Percentiles rank a stretch among this genome's conserved stretches.
Evolutionary conservation across 805 yeast species (phyloP).

Genomic region (Wickerhamia fluorescens): DNA sequence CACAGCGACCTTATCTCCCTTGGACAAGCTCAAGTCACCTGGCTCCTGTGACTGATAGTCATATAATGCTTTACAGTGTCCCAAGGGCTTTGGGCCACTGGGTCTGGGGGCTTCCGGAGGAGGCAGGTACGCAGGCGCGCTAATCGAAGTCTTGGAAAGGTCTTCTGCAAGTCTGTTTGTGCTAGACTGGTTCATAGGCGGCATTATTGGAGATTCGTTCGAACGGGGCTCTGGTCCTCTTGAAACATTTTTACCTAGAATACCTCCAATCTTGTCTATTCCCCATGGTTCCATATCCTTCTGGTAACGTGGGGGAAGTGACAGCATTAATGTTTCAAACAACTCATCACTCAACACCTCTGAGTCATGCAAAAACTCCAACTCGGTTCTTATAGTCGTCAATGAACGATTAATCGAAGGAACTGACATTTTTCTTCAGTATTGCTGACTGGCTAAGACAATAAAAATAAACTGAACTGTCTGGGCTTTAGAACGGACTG

Average conservation of each 20-base stretch:
- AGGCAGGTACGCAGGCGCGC: conserved; percentile 9
- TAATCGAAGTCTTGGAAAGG: conserved; percentile 9
- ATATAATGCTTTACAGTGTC: conserved; percentile 59
- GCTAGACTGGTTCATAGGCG: conserved; percentile 8
- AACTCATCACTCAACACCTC: conserved; percentile 58
- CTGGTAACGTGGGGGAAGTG: conserved; percentile 53
- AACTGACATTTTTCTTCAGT: conserved; percentile 28
- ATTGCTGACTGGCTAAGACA: conserved; percentile 1
- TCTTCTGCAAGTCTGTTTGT: conserved; percentile 7
- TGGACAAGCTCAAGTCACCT: conserved; percentile 59
- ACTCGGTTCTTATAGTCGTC: conserved; percentile 66
- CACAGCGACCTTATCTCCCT: conserved; percentile 66
- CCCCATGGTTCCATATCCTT: conserved; percentile 46
- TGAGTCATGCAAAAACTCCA: conserved; percentile 72
- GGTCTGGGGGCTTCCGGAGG: conserved; percentile 14
- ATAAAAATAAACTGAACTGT: too few species aligned
- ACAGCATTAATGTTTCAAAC: conserved; percentile 40
- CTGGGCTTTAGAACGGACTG: too few species aligned
- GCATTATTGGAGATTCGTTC: conserved; percentile 4
- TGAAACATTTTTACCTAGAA: too few species aligned
- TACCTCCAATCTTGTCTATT: conserved; percentile 20
- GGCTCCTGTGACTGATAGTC: conserved; percentile 68
- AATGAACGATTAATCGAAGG: conserved; percentile 73
- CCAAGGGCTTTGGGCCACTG: conserved; percentile 17
- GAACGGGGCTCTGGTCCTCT: not conserved